Evolutionary conservation across 1,284 basidiomycete genomes (phyloP).

Genomic region (Moesziomyces antarcticus): DNA sequence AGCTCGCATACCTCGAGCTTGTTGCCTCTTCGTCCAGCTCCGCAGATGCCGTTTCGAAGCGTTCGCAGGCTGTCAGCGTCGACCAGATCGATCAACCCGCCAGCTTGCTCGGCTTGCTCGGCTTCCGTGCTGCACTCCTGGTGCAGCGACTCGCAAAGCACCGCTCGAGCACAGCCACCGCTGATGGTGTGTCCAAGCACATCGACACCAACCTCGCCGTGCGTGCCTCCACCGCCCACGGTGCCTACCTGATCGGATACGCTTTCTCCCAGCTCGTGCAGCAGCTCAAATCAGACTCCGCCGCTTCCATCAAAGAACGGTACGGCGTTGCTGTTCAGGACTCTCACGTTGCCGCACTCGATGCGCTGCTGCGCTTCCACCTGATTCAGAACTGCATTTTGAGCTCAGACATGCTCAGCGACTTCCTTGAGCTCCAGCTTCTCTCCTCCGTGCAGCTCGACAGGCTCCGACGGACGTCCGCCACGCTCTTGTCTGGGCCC

Average conservation of each 20-base stretch:
- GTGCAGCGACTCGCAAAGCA: constrained; percentile 39
- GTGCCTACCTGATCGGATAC: constrained; percentile 39
- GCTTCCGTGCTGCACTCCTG: constrained; percentile 31
- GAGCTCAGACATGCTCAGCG: constrained; percentile 12
- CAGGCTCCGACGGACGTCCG: constrained; percentile 17
- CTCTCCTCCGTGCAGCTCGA: constrained; percentile 22
- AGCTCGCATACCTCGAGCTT: constrained; percentile 40
- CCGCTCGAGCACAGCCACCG: constrained; percentile 11
- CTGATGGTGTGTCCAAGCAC: constrained; percentile 30
- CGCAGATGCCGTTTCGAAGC: constrained; percentile 2
- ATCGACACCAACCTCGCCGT: constrained; percentile 48
- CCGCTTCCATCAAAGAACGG: constrained; percentile 3
- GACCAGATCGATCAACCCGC: constrained; percentile 21
- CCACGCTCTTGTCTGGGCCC: constrained; percentile 24
- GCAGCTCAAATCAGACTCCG: constrained; percentile 12
- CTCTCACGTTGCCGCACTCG: constrained; percentile 21
- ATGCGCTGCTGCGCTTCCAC: constrained; percentile 39
- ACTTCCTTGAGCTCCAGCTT: constrained; percentile 33
- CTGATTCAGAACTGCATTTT: constrained; percentile 52
- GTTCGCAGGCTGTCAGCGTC: constrained; percentile 7
- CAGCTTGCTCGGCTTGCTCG: constrained; percentile 39
- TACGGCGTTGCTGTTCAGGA: constrained; percentile 16
- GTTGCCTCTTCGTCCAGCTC: constrained; percentile 2
- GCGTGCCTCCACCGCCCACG: constrained; percentile 49
- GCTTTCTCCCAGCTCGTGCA: constrained; percentile 34